Conservation (phyloP, 768 basidiomycete genomes). For the Panaeolus papilionaceus region DNA sequence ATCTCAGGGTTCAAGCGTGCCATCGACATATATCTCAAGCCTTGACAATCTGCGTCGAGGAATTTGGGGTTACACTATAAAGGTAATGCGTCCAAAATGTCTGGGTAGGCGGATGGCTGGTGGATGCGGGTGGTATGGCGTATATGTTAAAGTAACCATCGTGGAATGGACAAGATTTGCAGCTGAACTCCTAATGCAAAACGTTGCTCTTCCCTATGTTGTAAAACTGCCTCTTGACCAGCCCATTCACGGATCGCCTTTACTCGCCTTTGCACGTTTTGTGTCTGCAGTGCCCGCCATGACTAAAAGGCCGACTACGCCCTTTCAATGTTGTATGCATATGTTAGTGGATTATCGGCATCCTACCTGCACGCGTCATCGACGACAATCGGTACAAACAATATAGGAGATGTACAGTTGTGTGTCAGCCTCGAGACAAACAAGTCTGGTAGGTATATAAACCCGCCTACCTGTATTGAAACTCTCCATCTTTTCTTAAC, state of each 20-base stretch:
- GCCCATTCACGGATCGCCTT: too few relatives aligned
- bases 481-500: background rate
- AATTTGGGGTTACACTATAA: background rate
- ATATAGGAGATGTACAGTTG: background rate
- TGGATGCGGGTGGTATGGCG: background rate
- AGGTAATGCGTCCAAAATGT: background rate
- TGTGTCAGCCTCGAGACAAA: slow-evolving; percentile 7
- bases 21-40: slow-evolving; percentile 66
- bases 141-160: too few relatives aligned
- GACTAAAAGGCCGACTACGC: too few relatives aligned
- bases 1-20: slow-evolving; percentile 63
- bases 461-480: background rate
- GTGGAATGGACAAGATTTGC: too few relatives aligned
- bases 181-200: too few relatives aligned
- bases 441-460: background rate
- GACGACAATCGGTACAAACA: slow-evolving; percentile 10
- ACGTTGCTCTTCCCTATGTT: too few relatives aligned
- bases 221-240: too few relatives aligned
- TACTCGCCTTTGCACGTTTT: too few relatives aligned
- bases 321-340: background rate
- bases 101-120: background rate
- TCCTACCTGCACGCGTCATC: background rate
- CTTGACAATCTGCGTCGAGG: background rate
- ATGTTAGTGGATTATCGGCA: background rate
- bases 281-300: too few relatives aligned